phyloP scores from a whole-genome alignment of 192 early-diverging fungal species.

The Radiomyces spectabilis region DNA sequence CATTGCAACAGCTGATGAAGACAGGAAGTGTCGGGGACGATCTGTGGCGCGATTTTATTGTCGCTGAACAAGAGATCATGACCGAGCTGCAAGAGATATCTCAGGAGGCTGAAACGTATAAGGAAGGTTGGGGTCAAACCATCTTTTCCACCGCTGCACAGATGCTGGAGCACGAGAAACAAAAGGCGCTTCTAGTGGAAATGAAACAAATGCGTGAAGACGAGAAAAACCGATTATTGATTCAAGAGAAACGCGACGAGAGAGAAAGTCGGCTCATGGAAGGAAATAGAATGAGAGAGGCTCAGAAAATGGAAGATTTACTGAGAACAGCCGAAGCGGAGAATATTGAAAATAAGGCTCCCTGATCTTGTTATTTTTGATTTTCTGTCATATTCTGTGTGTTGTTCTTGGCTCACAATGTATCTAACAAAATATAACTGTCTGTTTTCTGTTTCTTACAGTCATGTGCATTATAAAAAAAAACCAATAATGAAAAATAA shows the following conservation, averaged over 20 bases:
- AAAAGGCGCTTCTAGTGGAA: constrained; percentile 40
- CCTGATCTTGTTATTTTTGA: too few species aligned
- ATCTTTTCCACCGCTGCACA: constrained; percentile 81
- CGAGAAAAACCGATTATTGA: constrained; percentile 33
- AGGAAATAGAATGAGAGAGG: constrained; percentile 32
- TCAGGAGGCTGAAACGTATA: constrained; percentile 76
- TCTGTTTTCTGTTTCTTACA: too few species aligned
- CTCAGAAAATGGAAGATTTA: not conserved
- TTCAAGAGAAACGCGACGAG: constrained; percentile 14
- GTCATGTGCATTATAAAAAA: too few species aligned
- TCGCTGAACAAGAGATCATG: constrained; percentile 78
- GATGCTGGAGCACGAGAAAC: constrained; percentile 61
- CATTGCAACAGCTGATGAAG: constrained; percentile 67
- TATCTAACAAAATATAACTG: too few species aligned
- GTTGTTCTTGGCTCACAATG: too few species aligned
- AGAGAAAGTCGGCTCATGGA: too few species aligned
- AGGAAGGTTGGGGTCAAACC: constrained; percentile 74
- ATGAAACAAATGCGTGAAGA: constrained; percentile 41
- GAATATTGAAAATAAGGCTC: too few species aligned
- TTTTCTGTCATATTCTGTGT: too few species aligned
- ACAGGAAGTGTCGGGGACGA: constrained; percentile 83
- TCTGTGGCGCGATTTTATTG: constrained; percentile 67
- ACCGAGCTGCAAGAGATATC: constrained; percentile 74
- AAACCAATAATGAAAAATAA: too few species aligned
- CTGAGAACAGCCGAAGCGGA: too few species aligned